phyloP scores from a whole-genome alignment of 176 grass and related monocot genomes.

The Phyllostachys edulis region DNA sequence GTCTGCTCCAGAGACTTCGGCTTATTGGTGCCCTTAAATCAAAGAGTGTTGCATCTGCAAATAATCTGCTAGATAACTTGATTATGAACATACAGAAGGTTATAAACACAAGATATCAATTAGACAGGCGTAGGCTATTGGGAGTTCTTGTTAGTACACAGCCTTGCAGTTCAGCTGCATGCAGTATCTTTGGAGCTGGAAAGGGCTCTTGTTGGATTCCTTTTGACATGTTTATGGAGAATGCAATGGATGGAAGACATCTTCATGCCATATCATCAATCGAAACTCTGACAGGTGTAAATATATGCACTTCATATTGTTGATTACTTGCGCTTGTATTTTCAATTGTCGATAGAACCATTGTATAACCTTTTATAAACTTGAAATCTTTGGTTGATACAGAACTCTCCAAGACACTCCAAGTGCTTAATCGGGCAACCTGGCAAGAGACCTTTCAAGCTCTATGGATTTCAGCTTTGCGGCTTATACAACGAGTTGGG shows the following conservation, averaged over 20 bases:
- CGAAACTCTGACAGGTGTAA: slow-evolving; percentile 71
- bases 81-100: slow-evolving; percentile 58
- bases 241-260: slow-evolving; percentile 67
- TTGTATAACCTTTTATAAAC: not conserved
- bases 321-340: not conserved
- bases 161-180: slow-evolving; percentile 45
- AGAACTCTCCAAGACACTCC: slow-evolving; percentile 72
- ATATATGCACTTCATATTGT: not conserved
- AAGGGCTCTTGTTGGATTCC: slow-evolving; percentile 71
- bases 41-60: slow-evolving; percentile 39
- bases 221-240: slow-evolving; percentile 92
- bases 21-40: slow-evolving; percentile 58
- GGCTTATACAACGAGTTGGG: slow-evolving; percentile 73
- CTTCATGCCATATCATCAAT: slow-evolving; percentile 71
- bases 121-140: slow-evolving; percentile 55
- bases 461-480: slow-evolving; percentile 81
- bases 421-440: slow-evolving; percentile 75
- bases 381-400: slow-evolving; percentile 29
- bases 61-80: slow-evolving; percentile 48
- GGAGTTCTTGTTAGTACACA: slow-evolving; percentile 52
- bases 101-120: slow-evolving; percentile 35
- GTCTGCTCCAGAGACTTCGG: slow-evolving; percentile 64
- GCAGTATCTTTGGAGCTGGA: slow-evolving; percentile 46
- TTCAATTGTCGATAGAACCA: not conserved
- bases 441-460: slow-evolving; percentile 93